Percentiles rank a stretch among this genome's conserved stretches.
These are phyloP conservation scores for Cardamine resedifolia DNA, from an alignment of 345 rosid genomes.

Conservation along the genomic window DNA sequence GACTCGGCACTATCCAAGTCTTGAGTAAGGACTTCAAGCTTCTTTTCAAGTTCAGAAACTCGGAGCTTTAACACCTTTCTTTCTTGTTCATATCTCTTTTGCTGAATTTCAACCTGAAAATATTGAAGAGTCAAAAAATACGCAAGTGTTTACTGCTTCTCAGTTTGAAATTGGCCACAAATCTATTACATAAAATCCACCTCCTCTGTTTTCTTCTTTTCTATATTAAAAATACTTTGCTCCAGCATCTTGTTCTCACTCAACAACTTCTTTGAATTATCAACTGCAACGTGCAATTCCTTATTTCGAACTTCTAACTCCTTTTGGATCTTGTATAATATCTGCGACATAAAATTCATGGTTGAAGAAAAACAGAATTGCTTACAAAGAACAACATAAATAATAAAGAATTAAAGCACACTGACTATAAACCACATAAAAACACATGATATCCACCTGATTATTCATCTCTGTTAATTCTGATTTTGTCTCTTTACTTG, in stretches of 20 bases:
- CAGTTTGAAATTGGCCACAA: conserved; percentile 1
- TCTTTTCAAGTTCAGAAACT: conserved; percentile 67
- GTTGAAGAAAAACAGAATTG: neutral
- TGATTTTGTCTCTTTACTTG: conserved; percentile 45
- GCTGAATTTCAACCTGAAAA: conserved; percentile 55
- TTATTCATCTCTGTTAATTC: conserved; percentile 47
- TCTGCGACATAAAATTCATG: conserved; percentile 42
- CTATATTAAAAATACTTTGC: conserved; percentile 58
- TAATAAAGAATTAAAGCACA: neutral
- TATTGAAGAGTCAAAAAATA: conserved; percentile 12
- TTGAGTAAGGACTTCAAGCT: conserved; percentile 51
- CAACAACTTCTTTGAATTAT: conserved; percentile 47
- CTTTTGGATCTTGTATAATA: conserved; percentile 54
- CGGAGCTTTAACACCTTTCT: conserved; percentile 54
- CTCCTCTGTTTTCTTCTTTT: conserved; percentile 74
- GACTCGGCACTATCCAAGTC: conserved; percentile 58
- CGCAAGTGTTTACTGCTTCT: conserved; percentile 6
- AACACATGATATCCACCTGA: conserved; percentile 48
- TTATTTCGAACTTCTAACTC: conserved; percentile 63
- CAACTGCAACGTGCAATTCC: conserved; percentile 57
- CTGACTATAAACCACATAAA: neutral
- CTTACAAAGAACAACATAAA: neutral
- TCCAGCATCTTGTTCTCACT: conserved; percentile 63
- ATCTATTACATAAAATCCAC: conserved; percentile 35
- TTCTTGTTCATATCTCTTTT: conserved; percentile 69